phyloP scores from a whole-genome alignment of 2,329 filamentous ascomycete genomes.

The Pseudogymnoascus sp. region DNA sequence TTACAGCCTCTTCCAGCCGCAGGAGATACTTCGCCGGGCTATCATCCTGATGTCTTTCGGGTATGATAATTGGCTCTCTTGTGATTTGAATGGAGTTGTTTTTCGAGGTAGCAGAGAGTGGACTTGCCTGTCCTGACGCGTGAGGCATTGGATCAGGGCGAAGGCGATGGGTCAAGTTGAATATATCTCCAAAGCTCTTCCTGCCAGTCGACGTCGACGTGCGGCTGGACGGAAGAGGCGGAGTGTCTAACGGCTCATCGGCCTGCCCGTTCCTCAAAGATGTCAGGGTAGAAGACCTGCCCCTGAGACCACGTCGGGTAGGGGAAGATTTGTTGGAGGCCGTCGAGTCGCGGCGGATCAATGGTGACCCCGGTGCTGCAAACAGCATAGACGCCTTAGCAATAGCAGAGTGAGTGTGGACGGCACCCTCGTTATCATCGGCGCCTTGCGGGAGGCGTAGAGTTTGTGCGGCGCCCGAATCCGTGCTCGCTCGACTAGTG shows the following conservation, averaged over 20 bases:
- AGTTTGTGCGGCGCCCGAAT: neutral
- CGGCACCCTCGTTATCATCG: neutral
- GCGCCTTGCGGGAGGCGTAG: neutral
- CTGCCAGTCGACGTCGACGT: constrained; percentile 85
- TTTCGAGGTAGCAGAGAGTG: constrained; percentile 65
- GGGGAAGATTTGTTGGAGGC: constrained; percentile 59
- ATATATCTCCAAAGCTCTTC: constrained; percentile 86
- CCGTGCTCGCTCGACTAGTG: neutral
- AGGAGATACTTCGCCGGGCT: constrained; percentile 84
- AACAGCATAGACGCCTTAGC: constrained; percentile 21
- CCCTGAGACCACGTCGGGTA: constrained; percentile 56
- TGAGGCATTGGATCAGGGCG: constrained; percentile 76
- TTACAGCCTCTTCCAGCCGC: constrained; percentile 72
- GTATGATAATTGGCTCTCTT: constrained; percentile 63
- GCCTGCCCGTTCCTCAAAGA: constrained; percentile 68
- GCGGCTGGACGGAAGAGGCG: constrained; percentile 47
- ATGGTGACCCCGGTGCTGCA: constrained; percentile 35
- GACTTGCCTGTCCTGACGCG: constrained; percentile 63
- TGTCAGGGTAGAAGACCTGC: constrained; percentile 82
- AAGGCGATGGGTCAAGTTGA: constrained; percentile 67
- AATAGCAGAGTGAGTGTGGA: constrained; percentile 17
- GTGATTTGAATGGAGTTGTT: constrained; percentile 75
- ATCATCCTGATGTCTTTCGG: constrained; percentile 77
- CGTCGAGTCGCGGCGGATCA: constrained; percentile 54
- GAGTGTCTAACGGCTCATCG: constrained; percentile 61